Conservation (phyloP, 768 basidiomycete species). For the Omphalotus guepiniiformis region DNA sequence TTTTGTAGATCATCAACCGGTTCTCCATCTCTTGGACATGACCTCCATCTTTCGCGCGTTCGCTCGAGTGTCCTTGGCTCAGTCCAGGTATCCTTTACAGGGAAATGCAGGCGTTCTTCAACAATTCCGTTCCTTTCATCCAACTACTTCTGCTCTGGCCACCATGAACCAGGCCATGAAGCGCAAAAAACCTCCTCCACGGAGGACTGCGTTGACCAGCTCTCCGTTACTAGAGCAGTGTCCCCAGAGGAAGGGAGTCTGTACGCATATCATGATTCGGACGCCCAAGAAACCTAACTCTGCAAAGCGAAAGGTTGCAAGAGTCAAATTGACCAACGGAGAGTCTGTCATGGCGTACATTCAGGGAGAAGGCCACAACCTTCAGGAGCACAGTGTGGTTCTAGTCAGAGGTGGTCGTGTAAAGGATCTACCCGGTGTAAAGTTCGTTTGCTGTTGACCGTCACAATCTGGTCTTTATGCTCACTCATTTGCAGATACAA, state of each 20-base stretch:
- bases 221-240: slow-evolving; percentile 78
- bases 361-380: slow-evolving; percentile 94
- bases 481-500: slow-evolving; percentile 66
- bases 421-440: slow-evolving; percentile 96
- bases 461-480: not conserved
- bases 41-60: not conserved
- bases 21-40: no score
- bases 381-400: slow-evolving; percentile 97
- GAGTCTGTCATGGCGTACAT: slow-evolving; percentile 91
- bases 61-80: not conserved
- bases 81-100: not conserved
- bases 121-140: slow-evolving; percentile 54
- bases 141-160: slow-evolving; percentile 49
- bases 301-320: slow-evolving; percentile 94
- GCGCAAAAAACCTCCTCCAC: slow-evolving; percentile 55
- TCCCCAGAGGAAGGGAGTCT: slow-evolving; percentile 91
- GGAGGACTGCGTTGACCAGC: slow-evolving; percentile 46
- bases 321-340: slow-evolving; percentile 88
- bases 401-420: slow-evolving; percentile 92
- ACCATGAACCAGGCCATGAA: slow-evolving; percentile 90
- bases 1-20: not conserved
- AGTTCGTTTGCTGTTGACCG: slow-evolving; percentile 44
- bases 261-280: slow-evolving; percentile 71
- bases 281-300: slow-evolving; percentile 99
- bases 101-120: slow-evolving; percentile 1